Evolutionary conservation across 2,329 filamentous ascomycete species (phyloP).

Genomic region (Stemphylium vesicarium): DNA sequence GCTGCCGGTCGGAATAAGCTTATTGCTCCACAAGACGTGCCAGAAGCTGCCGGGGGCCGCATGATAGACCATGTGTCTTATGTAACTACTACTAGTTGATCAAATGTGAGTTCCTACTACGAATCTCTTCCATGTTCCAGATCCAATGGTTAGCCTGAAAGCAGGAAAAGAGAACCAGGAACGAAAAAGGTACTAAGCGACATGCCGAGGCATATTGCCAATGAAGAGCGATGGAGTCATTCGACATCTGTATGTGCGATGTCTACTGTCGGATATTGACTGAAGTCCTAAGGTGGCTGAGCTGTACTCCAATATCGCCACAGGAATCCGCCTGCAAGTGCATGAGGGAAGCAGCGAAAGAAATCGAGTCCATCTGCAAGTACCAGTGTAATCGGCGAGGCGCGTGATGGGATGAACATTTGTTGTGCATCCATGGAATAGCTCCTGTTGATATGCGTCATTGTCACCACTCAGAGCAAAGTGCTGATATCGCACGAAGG

Average conservation of each 20-base stretch:
- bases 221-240: background rate
- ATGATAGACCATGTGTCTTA: slow-evolving; percentile 1
- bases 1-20: slow-evolving; percentile 31
- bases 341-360: background rate
- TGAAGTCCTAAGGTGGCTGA: background rate
- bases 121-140: background rate
- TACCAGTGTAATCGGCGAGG: background rate
- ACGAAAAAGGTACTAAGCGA: background rate
- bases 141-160: background rate
- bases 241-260: background rate
- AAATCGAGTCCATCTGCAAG: background rate
- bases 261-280: background rate
- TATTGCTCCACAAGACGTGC: slow-evolving; percentile 30
- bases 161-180: background rate
- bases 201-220: background rate
- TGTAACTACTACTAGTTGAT: background rate
- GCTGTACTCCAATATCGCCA: background rate
- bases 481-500: background rate
- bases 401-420: background rate
- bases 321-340: background rate
- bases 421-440: background rate
- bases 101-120: background rate
- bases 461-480: background rate
- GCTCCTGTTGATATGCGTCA: background rate
- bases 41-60: background rate